Evolutionary conservation across 352 stramenopile genomes (phyloP).

Genomic region (Globisporangium polare): DNA sequence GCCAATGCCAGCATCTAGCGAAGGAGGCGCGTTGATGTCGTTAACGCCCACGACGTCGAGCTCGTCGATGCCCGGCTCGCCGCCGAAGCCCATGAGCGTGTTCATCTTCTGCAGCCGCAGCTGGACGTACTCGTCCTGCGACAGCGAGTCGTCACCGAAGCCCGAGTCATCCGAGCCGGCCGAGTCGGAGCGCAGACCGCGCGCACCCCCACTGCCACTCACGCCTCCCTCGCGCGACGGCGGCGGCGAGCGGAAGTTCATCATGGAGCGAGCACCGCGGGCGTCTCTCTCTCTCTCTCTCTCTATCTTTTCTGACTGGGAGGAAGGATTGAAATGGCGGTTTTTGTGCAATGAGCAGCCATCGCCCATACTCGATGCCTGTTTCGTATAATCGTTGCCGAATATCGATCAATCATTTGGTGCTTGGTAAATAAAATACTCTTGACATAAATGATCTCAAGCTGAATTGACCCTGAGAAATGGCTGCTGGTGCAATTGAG

Average conservation of each 20-base stretch:
- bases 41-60: conserved; percentile 3
- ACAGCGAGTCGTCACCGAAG: conserved; percentile 48
- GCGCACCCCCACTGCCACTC: not conserved
- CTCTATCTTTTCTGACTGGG: not conserved
- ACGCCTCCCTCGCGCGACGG: not conserved
- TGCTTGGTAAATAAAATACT: too few relatives aligned
- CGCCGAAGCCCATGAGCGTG: conserved; percentile 31
- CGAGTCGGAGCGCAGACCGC: conserved; percentile 23
- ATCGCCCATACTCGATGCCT: too few relatives aligned
- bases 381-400: too few relatives aligned
- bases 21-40: not conserved
- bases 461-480: too few relatives aligned
- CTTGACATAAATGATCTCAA: too few relatives aligned
- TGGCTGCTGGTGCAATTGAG: too few relatives aligned
- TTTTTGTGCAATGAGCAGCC: not conserved
- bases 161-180: conserved; percentile 44
- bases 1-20: not conserved
- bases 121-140: conserved; percentile 42
- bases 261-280: not conserved
- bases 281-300: not conserved
- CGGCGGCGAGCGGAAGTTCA: conserved; percentile 6
- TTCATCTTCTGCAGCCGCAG: conserved; percentile 51
- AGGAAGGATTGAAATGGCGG: not conserved
- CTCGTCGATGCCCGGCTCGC: conserved; percentile 23
- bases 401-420: too few relatives aligned